phyloP scores from a whole-genome alignment of 164 flowering plant species.

The Piper betle region DNA sequence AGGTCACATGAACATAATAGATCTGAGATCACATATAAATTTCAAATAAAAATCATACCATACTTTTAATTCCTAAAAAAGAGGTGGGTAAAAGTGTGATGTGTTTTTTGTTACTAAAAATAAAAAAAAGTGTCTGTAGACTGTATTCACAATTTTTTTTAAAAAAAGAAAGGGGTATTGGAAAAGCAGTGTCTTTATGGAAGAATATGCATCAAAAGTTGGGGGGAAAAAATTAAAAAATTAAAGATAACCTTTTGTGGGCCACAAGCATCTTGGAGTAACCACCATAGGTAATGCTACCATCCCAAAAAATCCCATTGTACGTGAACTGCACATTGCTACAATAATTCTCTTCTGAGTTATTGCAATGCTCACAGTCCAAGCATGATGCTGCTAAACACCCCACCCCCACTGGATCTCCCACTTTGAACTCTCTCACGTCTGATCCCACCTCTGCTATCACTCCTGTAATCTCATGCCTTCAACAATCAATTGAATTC shows the following conservation, averaged over 20 bases:
- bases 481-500: not conserved
- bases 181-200: too few relatives aligned
- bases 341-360: conserved; percentile 49
- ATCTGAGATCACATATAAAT: too few relatives aligned
- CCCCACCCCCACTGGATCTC: conserved; percentile 62
- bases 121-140: too few relatives aligned
- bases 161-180: too few relatives aligned
- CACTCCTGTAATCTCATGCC: conserved; percentile 62
- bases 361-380: conserved; percentile 44
- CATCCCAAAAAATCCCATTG: conserved; percentile 73
- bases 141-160: too few relatives aligned
- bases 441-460: conserved; percentile 40
- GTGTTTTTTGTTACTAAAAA: too few relatives aligned
- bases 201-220: too few relatives aligned
- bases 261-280: conserved; percentile 56
- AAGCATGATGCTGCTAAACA: conserved; percentile 46
- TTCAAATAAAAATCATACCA: too few relatives aligned
- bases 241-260: conserved; percentile 32
- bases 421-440: conserved; percentile 41
- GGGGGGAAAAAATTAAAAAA: too few relatives aligned
- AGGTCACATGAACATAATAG: too few relatives aligned
- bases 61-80: too few relatives aligned
- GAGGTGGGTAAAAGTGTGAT: too few relatives aligned
- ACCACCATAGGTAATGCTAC: conserved; percentile 77
- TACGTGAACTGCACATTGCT: conserved; percentile 32